Evolutionary conservation across 306 rosid species (phyloP).

Genomic region (Cyamopsis tetragonoloba): DNA sequence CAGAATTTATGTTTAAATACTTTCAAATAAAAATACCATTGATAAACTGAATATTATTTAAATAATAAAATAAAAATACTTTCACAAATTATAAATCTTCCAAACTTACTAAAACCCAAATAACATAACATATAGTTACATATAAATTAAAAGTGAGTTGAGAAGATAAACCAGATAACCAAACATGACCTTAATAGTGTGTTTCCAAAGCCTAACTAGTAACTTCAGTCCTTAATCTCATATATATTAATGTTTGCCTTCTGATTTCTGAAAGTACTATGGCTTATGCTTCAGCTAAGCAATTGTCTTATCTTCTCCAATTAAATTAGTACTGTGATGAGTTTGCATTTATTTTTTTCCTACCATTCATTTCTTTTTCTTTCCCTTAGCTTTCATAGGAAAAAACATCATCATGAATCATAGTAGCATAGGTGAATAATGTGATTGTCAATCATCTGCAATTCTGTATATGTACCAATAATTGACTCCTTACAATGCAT

Average conservation of each 20-base stretch:
- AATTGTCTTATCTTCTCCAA: neutral
- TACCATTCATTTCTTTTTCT: neutral
- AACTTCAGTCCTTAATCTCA: neutral
- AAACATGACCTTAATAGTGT: too few relatives aligned
- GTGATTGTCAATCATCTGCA: slow-evolving; percentile 15
- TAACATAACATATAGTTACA: too few relatives aligned
- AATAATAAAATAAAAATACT: too few relatives aligned
- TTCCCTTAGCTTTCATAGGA: neutral
- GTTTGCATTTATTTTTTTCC: too few relatives aligned
- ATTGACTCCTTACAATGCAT: neutral
- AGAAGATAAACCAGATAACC: too few relatives aligned
- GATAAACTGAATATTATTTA: too few relatives aligned
- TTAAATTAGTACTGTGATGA: neutral
- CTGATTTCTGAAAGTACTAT: neutral
- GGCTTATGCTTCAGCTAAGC: slow-evolving; percentile 6
- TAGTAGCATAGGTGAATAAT: neutral
- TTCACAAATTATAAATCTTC: too few relatives aligned
- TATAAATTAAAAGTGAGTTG: too few relatives aligned
- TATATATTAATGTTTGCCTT: too few relatives aligned
- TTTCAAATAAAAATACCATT: too few relatives aligned
- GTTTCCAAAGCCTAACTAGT: slow-evolving; percentile 1
- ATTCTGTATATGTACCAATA: slow-evolving; percentile 11
- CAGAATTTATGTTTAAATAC: too few relatives aligned
- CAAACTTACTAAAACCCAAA: too few relatives aligned
- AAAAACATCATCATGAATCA: slow-evolving; percentile 1